These are phyloP conservation scores for Euphrasia confusa DNA, from an alignment of 257 asterid species.

Conservation along the genomic window DNA sequence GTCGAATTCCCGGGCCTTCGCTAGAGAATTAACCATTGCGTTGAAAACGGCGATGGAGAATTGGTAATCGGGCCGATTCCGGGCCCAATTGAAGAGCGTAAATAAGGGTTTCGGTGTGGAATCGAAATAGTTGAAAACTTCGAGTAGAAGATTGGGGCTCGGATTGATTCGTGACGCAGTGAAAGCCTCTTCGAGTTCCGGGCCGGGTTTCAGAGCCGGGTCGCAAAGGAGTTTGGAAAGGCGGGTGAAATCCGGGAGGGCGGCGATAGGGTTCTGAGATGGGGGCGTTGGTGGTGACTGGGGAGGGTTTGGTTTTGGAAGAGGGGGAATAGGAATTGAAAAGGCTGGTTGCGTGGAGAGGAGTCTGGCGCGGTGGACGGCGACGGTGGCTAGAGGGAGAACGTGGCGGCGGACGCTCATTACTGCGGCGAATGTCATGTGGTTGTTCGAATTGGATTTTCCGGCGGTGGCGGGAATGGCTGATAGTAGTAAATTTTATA, in stretches of 20 bases:
- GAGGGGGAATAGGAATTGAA: conserved; percentile 36
- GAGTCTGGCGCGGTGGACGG: conserved; percentile 24
- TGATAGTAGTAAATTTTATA: not conserved
- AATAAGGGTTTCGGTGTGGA: conserved; percentile 62
- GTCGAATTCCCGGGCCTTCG: conserved; percentile 70
- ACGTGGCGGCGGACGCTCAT: conserved; percentile 42
- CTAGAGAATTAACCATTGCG: conserved; percentile 59
- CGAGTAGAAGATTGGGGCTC: conserved; percentile 37
- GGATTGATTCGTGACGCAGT: conserved; percentile 35
- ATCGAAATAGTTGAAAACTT: conserved; percentile 48
- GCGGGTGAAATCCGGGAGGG: conserved; percentile 35
- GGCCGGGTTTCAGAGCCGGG: conserved; percentile 43
- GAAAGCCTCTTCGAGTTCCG: conserved; percentile 55
- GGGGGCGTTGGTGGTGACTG: conserved; percentile 19
- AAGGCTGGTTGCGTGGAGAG: conserved; percentile 33
- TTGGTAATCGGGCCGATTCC: conserved; percentile 42
- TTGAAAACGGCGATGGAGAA: conserved; percentile 48
- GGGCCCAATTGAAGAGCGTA: conserved; percentile 64
- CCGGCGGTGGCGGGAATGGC: conserved; percentile 22
- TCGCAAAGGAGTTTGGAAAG: conserved; percentile 40
- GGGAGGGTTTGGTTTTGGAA: conserved; percentile 24
- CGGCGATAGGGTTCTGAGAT: conserved; percentile 32
- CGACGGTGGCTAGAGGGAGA: conserved; percentile 27
- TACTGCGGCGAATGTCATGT: not conserved
- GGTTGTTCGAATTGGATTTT: conserved; percentile 8